Base-by-base conservation (phyloP, 2,329 filamentous ascomycete genomes). In the Dothideomycetes sp. region DNA sequence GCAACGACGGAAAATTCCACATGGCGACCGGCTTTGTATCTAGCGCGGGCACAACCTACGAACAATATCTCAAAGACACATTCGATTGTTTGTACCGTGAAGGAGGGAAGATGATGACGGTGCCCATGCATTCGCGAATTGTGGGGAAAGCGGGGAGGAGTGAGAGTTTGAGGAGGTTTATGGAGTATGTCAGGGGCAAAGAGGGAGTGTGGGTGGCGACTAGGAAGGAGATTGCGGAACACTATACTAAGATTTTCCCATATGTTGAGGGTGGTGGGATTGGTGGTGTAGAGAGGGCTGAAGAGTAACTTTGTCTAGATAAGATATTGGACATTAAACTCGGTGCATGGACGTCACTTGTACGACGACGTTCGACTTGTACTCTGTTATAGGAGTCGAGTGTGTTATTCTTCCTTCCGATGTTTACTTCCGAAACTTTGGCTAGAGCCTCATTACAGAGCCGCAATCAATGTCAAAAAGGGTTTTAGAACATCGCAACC, bases 161-260 rank as follows among this genome's bases (percentile, higher is more conserved):
- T 4, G 61, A 64, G 44, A 60, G 59, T 1, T 45, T 65, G 28
- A 41, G 61, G n/a, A 62, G 58, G 28, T 64, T 64, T 47, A 60
- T 63, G 54, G 43, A 55, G 47, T 64, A 64, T 39, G 48, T 64
- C 27, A 49, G 52, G 3, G 53, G 58, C 42, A 64, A 64, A 44
- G 56, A 59, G 33, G 60, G 54, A 9, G 64, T 68, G 4, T 68
- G 65, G 65, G 62, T 68, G 5, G 61, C 64, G 4, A 67, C 62
- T 6, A 49, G 63, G 39, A 52, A 54, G 41, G 63, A 65, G 16
- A 67, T 68, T 42, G 64, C 64, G 5, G 56, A 53, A 47, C 64
- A 67, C 28, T 64, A 63, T 45, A 51, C 56, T 15, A 43, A 48
- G 12, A 60, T 45, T 3, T 65, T 65, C 43, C 64, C 64, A 2